These are phyloP conservation scores for Corylus americana DNA, from an alignment of 306 rosid species.

Conservation along the genomic window DNA sequence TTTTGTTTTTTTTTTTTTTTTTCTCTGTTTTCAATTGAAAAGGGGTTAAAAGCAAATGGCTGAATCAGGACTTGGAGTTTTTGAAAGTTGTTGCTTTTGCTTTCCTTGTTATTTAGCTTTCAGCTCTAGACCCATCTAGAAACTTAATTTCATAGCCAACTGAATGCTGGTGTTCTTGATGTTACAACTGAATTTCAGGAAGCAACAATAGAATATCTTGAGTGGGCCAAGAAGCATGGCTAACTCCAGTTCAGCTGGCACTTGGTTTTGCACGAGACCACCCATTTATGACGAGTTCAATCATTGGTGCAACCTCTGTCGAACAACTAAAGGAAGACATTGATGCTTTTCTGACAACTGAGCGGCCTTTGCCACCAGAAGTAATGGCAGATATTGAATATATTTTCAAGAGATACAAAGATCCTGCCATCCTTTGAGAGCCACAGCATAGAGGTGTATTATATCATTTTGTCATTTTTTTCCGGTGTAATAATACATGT, in stretches of 20 bases:
- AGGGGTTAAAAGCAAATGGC: neutral
- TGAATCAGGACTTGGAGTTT: neutral
- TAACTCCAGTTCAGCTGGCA: conserved; percentile 74
- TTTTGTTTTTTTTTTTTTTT: neutral
- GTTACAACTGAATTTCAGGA: conserved; percentile 51
- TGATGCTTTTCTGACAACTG: conserved; percentile 62
- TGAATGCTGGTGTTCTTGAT: conserved; percentile 7
- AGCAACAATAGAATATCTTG: conserved; percentile 61
- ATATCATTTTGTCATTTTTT: neutral
- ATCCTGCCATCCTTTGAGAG: conserved; percentile 58
- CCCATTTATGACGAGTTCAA: conserved; percentile 86
- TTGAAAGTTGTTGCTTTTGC: neutral
- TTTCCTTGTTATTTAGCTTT: neutral
- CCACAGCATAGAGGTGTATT: neutral
- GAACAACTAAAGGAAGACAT: conserved; percentile 79
- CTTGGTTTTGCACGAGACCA: conserved; percentile 87
- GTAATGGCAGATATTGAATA: conserved; percentile 61
- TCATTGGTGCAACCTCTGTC: conserved; percentile 85
- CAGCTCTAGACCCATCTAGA: neutral
- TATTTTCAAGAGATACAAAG: conserved; percentile 73
- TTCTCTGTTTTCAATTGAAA: neutral
- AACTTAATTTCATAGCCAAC: neutral
- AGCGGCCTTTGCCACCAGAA: conserved; percentile 70
- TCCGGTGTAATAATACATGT: neutral
- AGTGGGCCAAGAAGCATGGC: conserved; percentile 71